phyloP scores from a whole-genome alignment of 495 filamentous ascomycete genomes.

The Hypomontagnella monticulosa region DNA sequence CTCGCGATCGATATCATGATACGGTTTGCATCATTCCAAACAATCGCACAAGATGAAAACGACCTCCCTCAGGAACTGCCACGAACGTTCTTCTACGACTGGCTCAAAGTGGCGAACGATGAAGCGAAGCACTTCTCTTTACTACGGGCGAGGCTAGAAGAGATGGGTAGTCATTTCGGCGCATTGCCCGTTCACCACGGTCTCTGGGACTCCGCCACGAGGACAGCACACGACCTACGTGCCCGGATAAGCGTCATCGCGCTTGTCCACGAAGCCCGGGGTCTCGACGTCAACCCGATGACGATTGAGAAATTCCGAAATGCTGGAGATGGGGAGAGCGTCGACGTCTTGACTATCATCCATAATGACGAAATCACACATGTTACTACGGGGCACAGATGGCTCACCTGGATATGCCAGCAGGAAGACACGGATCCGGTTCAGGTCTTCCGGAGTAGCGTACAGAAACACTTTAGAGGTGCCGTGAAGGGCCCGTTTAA shows the following conservation, averaged over 20 bases:
- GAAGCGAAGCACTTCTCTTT: constrained; percentile 66
- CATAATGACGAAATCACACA: constrained; percentile 66
- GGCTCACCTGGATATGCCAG: constrained; percentile 63
- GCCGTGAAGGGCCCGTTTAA: constrained; percentile 61
- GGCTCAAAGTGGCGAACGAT: constrained; percentile 64
- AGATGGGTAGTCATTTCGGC: constrained; percentile 60
- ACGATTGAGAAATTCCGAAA: constrained; percentile 64
- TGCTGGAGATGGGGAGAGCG: constrained; percentile 57
- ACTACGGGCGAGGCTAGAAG: constrained; percentile 59
- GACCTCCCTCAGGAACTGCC: constrained; percentile 49
- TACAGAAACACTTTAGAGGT: constrained; percentile 59
- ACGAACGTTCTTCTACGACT: constrained; percentile 63
- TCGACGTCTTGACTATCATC: constrained; percentile 57
- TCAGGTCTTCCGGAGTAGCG: constrained; percentile 60
- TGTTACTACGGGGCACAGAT: constrained; percentile 64
- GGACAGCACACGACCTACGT: constrained; percentile 60
- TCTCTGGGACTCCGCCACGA: constrained; percentile 59
- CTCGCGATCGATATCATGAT: constrained; percentile 65
- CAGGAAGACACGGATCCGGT: constrained; percentile 62
- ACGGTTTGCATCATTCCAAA: constrained; percentile 61
- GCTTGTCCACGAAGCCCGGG: constrained; percentile 63
- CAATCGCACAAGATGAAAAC: constrained; percentile 16
- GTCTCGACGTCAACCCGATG: constrained; percentile 63
- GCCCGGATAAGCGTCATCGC: constrained; percentile 64
- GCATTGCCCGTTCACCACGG: constrained; percentile 63